These are phyloP conservation scores for Scedosporium dehoogii DNA, from an alignment of 2,329 filamentous ascomycete genomes.

Conservation along the genomic window DNA sequence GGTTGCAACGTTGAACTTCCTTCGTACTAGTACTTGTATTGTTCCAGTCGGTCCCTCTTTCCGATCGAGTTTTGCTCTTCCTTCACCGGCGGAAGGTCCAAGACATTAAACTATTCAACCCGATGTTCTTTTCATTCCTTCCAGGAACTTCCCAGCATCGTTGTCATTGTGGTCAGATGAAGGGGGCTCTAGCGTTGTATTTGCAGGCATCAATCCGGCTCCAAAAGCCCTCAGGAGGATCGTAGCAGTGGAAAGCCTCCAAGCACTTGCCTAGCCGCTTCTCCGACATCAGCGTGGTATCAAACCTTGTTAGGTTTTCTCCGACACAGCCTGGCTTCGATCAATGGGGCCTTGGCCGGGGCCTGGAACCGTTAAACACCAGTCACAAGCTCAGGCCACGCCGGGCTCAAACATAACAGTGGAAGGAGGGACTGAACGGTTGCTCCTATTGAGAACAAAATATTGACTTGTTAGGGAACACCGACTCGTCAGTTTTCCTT, in stretches of 20 bases:
- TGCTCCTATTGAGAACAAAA: background rate
- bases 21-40: too few species aligned
- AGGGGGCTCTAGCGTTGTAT: background rate
- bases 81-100: too few species aligned
- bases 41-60: too few species aligned
- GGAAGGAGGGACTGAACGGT: background rate
- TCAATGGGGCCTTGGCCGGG: background rate
- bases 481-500: background rate
- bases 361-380: background rate
- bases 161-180: background rate
- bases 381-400: background rate
- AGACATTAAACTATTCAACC: too few species aligned
- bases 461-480: background rate
- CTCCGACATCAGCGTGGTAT: background rate
- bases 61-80: too few species aligned
- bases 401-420: background rate
- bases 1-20: too few species aligned
- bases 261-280: background rate
- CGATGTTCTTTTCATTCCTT: background rate
- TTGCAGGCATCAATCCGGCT: background rate
- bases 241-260: too few species aligned
- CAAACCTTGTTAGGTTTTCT: background rate
- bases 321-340: background rate
- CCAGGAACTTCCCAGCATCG: background rate
- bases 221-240: background rate